Evolutionary conservation across 1,139 yeast species (phyloP).

Genomic region (Taphrina communis): DNA sequence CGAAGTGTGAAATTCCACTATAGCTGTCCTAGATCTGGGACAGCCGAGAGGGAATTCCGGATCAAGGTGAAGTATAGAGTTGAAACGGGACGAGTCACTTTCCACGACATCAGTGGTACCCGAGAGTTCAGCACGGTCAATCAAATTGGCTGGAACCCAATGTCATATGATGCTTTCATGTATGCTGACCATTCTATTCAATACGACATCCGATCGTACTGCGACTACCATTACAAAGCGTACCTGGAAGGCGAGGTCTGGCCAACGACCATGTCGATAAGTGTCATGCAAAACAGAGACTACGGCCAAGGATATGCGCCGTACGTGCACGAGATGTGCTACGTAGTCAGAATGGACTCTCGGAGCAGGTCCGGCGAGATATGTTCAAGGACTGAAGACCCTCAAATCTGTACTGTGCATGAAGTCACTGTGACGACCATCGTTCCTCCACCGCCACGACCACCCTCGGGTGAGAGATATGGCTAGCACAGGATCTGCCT

Average conservation of each 20-base stretch:
- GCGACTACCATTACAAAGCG: slow-evolving; percentile 5
- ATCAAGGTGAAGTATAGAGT: neutral
- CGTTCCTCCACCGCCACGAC: too few relatives aligned
- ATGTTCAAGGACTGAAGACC: neutral
- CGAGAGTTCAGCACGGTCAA: neutral
- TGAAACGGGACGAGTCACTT: neutral
- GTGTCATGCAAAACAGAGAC: neutral
- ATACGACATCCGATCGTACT: neutral
- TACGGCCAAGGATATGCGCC: neutral
- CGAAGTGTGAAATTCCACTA: neutral
- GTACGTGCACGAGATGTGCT: neutral
- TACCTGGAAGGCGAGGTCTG: slow-evolving; percentile 9
- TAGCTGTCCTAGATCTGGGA: neutral
- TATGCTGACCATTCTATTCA: neutral
- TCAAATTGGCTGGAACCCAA: neutral
- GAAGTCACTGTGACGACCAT: neutral
- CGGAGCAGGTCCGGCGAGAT: neutral
- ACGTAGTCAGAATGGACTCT: neutral
- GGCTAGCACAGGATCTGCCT: too few relatives aligned
- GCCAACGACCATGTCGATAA: neutral
- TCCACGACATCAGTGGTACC: neutral
- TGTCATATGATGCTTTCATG: neutral
- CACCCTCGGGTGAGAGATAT: too few relatives aligned
- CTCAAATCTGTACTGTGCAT: neutral
- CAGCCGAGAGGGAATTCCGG: neutral